Evolutionary conservation across 208 protist genomes (phyloP), one percentile per base, ranked within the genome.

Genomic region (Trypanosoma boissoni): DNA sequence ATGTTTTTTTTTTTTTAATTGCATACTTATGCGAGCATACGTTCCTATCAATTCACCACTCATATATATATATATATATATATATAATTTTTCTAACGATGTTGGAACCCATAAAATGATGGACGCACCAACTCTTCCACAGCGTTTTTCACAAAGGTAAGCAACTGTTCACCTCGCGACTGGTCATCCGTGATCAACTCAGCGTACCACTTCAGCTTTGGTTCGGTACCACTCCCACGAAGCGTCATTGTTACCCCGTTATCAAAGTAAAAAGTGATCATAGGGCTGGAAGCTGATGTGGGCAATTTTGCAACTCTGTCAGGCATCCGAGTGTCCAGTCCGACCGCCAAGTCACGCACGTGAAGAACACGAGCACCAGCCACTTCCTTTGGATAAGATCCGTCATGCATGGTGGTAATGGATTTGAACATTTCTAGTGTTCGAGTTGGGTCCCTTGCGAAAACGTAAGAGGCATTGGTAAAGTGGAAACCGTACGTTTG

Each of bases 181-280:
- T 68, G 29, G 28, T 84, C 61, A 23, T 56, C 39, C 18, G 80
- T 80, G 10, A 91, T 72, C 14, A 86, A 12, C 59, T 84, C 78
- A 9, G 80, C 68, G 36, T 91, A 91, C 86, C 86, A 99, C 79
- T 99, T 99, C n/a, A 99, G 74, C 71, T 99, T 99, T 37, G 98
- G 98, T 69, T 99, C 98, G 23, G 98, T 99, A 2, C 98, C 98
- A 64, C 80, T 95, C 36, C 93, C 88, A 37, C 98, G 89, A 9
- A 99, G 42, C 4, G 97, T 99, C 7, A 95, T 71, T 3, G 76
- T 80, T 37, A 80, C 65, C 43, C 78, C 85, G 68, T 99, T 97
- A 14, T 89, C 84, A 53, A 99, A 97, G 59, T 74, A 91, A 12
- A 98, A 96, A 7, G 95, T 99, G 44, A 99, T 91, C 83, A 99